A percentile compares a stretch with the other conserved stretches of the same genome.
Evolutionary conservation across 768 basidiomycete genomes (phyloP).

Genomic region (Candolleomyces aberdarensis): DNA sequence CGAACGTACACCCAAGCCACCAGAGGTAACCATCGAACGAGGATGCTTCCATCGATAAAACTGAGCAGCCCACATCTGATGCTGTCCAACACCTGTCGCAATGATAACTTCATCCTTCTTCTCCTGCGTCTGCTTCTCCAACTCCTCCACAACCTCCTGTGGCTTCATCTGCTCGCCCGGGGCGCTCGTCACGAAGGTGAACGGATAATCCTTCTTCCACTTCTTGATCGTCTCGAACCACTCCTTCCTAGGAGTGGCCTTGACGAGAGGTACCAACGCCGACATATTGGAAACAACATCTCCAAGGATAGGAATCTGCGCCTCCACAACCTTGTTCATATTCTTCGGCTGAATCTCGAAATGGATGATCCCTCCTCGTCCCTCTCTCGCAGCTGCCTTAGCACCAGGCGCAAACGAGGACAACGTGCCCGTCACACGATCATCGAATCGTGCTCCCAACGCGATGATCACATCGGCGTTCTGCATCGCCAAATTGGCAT

Average conservation of each 20-base stretch:
- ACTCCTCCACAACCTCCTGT: conserved; percentile 93
- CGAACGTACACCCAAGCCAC: conserved; percentile 83
- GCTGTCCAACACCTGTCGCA: conserved; percentile 95
- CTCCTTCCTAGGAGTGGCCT: conserved; percentile 54
- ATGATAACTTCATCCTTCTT: conserved; percentile 86
- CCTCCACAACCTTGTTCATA: conserved; percentile 97
- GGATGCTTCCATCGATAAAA: conserved; percentile 89
- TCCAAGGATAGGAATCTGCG: conserved; percentile 89
- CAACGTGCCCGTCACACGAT: conserved; percentile 93
- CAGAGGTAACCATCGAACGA: conserved; percentile 85
- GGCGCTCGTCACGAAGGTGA: conserved; percentile 72
- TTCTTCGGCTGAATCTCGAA: conserved; percentile 99
- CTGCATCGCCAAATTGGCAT: conserved; percentile 98
- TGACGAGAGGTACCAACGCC: conserved; percentile 77
- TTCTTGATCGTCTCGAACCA: conserved; percentile 83
- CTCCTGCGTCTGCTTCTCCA: conserved; percentile 74
- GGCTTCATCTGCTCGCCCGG: conserved; percentile 82
- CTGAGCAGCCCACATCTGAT: conserved; percentile 99
- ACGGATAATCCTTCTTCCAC: conserved; percentile 91
- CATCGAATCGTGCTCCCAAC: conserved; percentile 94
- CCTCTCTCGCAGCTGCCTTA: conserved; percentile 75
- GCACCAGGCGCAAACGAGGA: conserved; percentile 91
- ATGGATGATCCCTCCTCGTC: conserved; percentile 96
- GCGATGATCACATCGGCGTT: conserved; percentile 97
- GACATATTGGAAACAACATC: conserved; percentile 86